A percentile compares a stretch with the other conserved stretches of the same genome.
These are phyloP conservation scores for Colletotrichum navitas DNA, from an alignment of 2,329 filamentous ascomycete genomes.

Conservation along the genomic window DNA sequence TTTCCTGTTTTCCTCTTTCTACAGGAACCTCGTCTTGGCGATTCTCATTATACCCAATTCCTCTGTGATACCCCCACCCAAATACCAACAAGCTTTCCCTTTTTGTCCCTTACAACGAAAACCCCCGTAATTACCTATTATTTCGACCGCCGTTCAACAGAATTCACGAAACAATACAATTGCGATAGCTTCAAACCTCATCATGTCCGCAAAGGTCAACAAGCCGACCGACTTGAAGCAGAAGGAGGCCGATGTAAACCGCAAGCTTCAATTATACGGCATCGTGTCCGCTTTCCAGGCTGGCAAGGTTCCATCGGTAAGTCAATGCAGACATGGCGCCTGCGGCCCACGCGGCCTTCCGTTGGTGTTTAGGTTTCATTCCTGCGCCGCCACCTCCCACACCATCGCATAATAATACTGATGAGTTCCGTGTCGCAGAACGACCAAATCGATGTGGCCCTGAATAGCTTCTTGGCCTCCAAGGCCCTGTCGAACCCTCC, in stretches of 20 bases:
- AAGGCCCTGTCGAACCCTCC: conserved; percentile 78
- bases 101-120: conserved; percentile 19
- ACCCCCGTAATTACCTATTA: conserved; percentile 16
- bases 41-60: conserved; percentile 39
- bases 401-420: conserved; percentile 31
- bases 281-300: conserved; percentile 87
- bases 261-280: conserved; percentile 94
- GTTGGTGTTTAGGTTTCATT: not conserved
- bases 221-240: conserved; percentile 77
- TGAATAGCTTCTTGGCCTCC: conserved; percentile 88
- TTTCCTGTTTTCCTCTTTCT: conserved; percentile 27
- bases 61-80: conserved; percentile 35
- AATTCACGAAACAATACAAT: conserved; percentile 6
- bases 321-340: conserved; percentile 49
- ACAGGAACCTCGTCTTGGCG: conserved; percentile 35
- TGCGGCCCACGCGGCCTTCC: conserved; percentile 2
- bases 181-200: conserved; percentile 23
- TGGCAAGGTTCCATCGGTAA: conserved; percentile 91
- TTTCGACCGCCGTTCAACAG: not conserved
- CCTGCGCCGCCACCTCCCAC: not conserved
- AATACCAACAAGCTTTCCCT: conserved; percentile 11
- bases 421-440: conserved; percentile 67
- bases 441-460: conserved; percentile 92
- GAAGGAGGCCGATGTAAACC: conserved; percentile 90
- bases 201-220: conserved; percentile 70